Base-by-base conservation (phyloP, 768 basidiomycete species). In the Trametes punicea region DNA sequence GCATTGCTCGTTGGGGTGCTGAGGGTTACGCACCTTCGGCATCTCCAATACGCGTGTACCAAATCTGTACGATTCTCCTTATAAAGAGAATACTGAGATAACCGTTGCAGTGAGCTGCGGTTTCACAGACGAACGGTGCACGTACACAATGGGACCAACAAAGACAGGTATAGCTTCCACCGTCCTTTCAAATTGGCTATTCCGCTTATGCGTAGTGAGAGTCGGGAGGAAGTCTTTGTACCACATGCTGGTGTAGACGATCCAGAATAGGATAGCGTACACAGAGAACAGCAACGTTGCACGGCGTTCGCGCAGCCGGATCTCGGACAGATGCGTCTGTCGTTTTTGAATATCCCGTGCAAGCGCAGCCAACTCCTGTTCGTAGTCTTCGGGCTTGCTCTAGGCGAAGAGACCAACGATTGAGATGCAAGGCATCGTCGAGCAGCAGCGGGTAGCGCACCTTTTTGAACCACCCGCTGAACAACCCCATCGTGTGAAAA, bases 251-350 rank as follows among this genome's bases (percentile, higher is more conserved):
- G 87, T 77, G 71, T 90, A 92, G 18, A 75, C 74, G 46, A 81
- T 76, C 91, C 92, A 94, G 48, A 74, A 70, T 4, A 83, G 82
- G 64, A 93, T 70, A 1, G 90, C 84, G 68, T 91, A 93, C 2
- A 92, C 67, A 0, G 93, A 92, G 46, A 85, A 84, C 41, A 87
- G 75, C 47, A 92, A 75, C 18, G 87, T 88, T 1, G 90, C 78
- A 8, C 92, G 78, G 27, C 90, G 81, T 70, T 96, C 91, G 38
- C 93, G 82, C 51, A 90, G 72, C n/a, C 90, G 84, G 61, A 96
- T 88, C 67, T 92, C 92, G 1, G 87, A 83, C 15, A 94, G 81
- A 55, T 81, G 79, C 38, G 81, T 76, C 70, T 90, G 86, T 13
- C 88, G 83, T 58, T 86, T 83, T 65, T 84, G 80, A 53, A 94